Percentiles rank a stretch among this genome's conserved stretches.
phyloP scores from a whole-genome alignment of 1,139 yeast species.

The Yamadazyma diddensiae region DNA sequence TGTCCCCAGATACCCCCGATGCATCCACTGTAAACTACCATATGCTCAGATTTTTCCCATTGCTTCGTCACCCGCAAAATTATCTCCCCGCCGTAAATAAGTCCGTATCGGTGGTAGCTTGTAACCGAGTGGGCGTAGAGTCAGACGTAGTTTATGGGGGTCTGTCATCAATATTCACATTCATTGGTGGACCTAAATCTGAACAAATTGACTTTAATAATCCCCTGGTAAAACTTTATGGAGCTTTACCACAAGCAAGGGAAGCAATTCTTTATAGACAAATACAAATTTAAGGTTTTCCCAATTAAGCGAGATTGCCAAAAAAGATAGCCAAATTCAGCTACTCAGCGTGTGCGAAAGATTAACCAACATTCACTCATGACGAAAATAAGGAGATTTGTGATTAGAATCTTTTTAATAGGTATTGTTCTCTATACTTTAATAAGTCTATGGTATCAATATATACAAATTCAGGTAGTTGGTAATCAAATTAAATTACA shows the following conservation, averaged over 20 bases:
- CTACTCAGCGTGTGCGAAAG: too few species aligned
- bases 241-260: constrained; percentile 55
- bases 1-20: constrained; percentile 13
- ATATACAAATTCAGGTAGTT: neutral
- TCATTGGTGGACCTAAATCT: constrained; percentile 32
- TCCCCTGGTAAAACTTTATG: constrained; percentile 51
- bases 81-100: constrained; percentile 21
- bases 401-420: constrained; percentile 7
- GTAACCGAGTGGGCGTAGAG: constrained; percentile 78
- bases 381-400: constrained; percentile 5
- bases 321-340: too few species aligned
- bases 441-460: constrained; percentile 1
- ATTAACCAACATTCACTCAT: too few species aligned
- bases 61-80: constrained; percentile 43
- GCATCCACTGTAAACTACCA: constrained; percentile 50
- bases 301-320: too few species aligned
- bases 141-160: constrained; percentile 72
- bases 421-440: too few species aligned
- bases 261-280: constrained; percentile 41
- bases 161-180: constrained; percentile 55
- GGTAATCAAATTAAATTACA: constrained; percentile 6
- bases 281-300: too few species aligned
- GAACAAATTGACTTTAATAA: constrained; percentile 28
- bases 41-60: constrained; percentile 70
- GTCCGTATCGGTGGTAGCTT: constrained; percentile 43